Base-by-base conservation (phyloP, 2,329 filamentous ascomycete species). In the Epichloe elymi region DNA sequence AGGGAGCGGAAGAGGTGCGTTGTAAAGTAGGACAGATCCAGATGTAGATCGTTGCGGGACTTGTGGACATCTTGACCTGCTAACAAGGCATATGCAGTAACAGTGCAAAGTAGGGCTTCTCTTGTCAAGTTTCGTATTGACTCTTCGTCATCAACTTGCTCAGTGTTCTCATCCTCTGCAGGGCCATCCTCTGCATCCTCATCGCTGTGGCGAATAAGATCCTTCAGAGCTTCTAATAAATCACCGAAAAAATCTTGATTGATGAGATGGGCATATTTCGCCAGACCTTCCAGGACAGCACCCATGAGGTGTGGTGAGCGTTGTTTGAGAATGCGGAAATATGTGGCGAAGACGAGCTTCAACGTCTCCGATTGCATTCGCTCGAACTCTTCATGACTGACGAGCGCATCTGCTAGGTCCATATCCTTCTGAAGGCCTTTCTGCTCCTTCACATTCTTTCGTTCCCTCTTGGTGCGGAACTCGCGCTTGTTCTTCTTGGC, bases 221-320 rank as follows among this genome's bases (percentile, higher is more conserved):
- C 93, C 66, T 95, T 94, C 39, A 98, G 74, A 0, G 89, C 91
- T 68, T 97, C 93, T 11, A 98, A 79, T 33, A 98, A 76, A 63
- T 98, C 93, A 30, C 91, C 93, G 61, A 98, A 98, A 73, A 98
- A 97, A 64, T 98, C 88, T 63, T 98, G 89, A 70, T 98, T 98
- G 75, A 98, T 98, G 53, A 98, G 77, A 65, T 96, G 93, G 3
- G 90, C 84, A 64, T 95, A 98, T 63, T 89, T 89, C 48, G 91
- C 90, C 20, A 98, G 73, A 30, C 93, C 93, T 71, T 97, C 93
- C 5, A 98, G 78, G 0, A 96, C 90, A 14, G 91, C 90, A n/a
- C 93, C 93, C 88, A 96, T 97, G 17, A 98, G 79, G 57, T 85
- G 81, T 14, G 88, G 83, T 23, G 81, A 77, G 26, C 89, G 82